Evolutionary conservation across 352 stramenopile genomes (phyloP).

Genomic region (Globisporangium heterothallicum): DNA sequence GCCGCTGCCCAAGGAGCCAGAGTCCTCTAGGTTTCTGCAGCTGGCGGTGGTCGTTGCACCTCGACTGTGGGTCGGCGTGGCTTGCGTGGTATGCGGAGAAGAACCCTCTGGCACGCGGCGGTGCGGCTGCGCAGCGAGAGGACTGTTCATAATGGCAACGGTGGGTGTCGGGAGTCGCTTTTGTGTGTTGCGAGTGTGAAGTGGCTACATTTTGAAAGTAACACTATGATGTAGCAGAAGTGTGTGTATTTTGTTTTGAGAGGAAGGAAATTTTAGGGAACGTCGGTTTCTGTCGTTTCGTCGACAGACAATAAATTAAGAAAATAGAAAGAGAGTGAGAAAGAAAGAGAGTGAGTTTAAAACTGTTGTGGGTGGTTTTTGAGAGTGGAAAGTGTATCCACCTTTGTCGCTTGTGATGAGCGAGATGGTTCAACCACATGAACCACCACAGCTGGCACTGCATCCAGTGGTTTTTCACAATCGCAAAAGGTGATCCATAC

Average conservation of each 20-base stretch:
- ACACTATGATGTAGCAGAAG: background rate
- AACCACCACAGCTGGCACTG: background rate
- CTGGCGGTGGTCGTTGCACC: no score
- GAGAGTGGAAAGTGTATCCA: no score
- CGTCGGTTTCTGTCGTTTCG: background rate
- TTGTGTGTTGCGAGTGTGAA: no score
- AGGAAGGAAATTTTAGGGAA: no score
- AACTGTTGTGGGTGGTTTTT: no score
- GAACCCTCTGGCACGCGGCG: background rate
- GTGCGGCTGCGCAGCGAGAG: background rate
- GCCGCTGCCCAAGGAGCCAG: slow-evolving; percentile 3
- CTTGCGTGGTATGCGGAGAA: background rate
- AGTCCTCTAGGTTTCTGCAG: background rate
- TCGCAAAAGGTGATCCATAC: no score
- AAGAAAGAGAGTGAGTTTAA: no score
- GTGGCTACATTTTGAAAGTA: background rate
- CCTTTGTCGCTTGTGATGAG: no score
- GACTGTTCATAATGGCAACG: background rate
- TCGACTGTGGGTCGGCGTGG: no score
- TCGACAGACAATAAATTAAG: background rate
- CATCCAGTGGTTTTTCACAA: background rate
- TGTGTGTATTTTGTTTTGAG: no score
- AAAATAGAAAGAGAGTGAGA: background rate
- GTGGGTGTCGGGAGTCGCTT: no score
- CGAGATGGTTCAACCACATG: no score